phyloP scores from a whole-genome alignment of 1,284 basidiomycete genomes.

The Amylostereum chailletii region DNA sequence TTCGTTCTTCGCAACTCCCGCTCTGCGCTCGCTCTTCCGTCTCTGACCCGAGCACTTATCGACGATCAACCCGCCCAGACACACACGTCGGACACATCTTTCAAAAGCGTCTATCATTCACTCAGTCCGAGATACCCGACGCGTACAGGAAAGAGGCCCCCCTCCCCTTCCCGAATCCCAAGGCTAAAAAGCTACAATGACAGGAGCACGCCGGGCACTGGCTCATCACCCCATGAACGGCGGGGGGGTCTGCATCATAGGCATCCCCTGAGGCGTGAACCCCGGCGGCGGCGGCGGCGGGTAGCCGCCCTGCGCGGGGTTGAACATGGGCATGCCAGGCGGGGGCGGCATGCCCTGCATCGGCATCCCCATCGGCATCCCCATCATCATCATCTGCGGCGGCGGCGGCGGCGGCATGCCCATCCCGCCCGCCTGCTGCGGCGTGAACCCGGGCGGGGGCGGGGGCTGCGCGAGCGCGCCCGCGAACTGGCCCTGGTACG shows the following conservation, averaged over 20 bases:
- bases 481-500: slow-evolving; percentile 84
- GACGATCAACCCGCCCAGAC: too few relatives aligned
- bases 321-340: slow-evolving; percentile 41
- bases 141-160: too few relatives aligned
- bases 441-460: slow-evolving; percentile 56
- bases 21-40: too few relatives aligned
- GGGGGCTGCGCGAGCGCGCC: slow-evolving; percentile 68
- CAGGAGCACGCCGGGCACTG: too few relatives aligned
- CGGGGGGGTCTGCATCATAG: slow-evolving; percentile 24
- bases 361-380: slow-evolving; percentile 26
- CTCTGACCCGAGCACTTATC: too few relatives aligned
- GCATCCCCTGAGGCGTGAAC: slow-evolving; percentile 34
- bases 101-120: too few relatives aligned
- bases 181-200: too few relatives aligned
- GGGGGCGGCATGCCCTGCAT: slow-evolving; percentile 24
- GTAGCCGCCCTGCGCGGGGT: slow-evolving; percentile 29
- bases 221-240: slow-evolving; percentile 7
- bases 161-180: too few relatives aligned
- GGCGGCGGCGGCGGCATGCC: slow-evolving; percentile 23
- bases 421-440: slow-evolving; percentile 56
- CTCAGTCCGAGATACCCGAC: too few relatives aligned
- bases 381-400: slow-evolving; percentile 27
- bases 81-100: too few relatives aligned
- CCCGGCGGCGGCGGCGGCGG: slow-evolving; percentile 55
- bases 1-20: too few relatives aligned